Evolutionary conservation across 768 basidiomycete genomes (phyloP), one percentile per base, ranked within the genome.

Genomic region (Sarcodon aspratus): DNA sequence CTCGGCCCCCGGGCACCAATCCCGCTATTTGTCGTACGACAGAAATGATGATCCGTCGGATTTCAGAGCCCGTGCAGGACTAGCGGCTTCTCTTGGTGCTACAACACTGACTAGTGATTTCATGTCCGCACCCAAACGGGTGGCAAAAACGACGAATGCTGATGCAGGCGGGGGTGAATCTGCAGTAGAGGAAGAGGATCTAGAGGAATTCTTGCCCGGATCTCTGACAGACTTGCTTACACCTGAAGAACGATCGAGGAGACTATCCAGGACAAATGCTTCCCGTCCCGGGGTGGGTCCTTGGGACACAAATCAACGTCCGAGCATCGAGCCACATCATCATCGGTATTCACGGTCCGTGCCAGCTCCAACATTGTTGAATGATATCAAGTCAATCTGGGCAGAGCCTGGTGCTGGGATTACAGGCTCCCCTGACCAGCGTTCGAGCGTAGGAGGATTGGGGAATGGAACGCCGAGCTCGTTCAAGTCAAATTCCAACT

Each of bases 161-260:
- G 33, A 17, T 7, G 47, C 42, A 7, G 33, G 55, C 10, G 51
- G 51, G 12, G 53, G 48, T 4, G 65, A 63, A 13, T 75, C 73
- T 13, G 64, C 66, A 34, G 76, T 76, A 0, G 80, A 81, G 15
- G 85, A 85, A 45, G 89, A 81, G 42, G 88, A 93, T 55, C 60
- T 89, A 44, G 90, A 92, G 59, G 93, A 92, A 49, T 87, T 97
- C 61, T 62, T 98, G 32, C 95, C 95, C 0, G 82, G 86, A 48
- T 88, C 84, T 4, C 68, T 98, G 44, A 89, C 81, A 27, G 94
- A 97, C 52, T 72, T 98, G 7, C 69, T 98, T 44, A 95, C 93
- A 0, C 88, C 89, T 0, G 85, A 83, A 55, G 95, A 97, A 66
- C 75, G 83, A 54, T 84, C 78, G 33, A 71, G 94, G 33, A 70